A percentile compares a stretch with the other conserved stretches of the same genome.
phyloP scores from a whole-genome alignment of 2,329 filamentous ascomycete genomes.

The Graphilbum ipis-grandicollis region DNA sequence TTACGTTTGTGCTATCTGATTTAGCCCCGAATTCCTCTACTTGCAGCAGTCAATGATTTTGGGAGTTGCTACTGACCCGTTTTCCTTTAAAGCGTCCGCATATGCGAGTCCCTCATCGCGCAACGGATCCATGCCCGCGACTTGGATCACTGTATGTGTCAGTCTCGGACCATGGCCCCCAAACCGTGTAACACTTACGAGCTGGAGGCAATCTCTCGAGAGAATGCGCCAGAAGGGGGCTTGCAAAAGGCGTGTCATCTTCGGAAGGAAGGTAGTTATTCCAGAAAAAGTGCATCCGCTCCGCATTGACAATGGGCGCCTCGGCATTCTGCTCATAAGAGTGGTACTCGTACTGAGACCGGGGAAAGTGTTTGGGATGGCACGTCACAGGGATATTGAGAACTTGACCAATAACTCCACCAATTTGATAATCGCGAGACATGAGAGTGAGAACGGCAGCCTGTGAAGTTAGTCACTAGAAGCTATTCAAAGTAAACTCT shows the following conservation, averaged over 20 bases:
- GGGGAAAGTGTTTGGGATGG: conserved; percentile 6
- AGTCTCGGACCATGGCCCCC: no score
- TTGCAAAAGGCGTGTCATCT: conserved; percentile 3
- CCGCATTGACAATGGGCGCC: conserved; percentile 7
- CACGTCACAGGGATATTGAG: conserved; percentile 10
- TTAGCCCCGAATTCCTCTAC: no score
- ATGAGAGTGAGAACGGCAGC: conserved; percentile 4
- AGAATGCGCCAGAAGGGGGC: conserved; percentile 6
- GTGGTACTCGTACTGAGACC: conserved; percentile 4
- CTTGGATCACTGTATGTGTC: background rate
- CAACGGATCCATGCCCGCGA: conserved; percentile 2
- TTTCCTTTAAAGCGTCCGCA: background rate
- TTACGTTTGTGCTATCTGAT: background rate
- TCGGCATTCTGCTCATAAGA: conserved; percentile 7
- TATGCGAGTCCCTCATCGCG: conserved; percentile 2
- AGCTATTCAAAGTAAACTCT: background rate
- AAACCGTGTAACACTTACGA: conserved; percentile 5
- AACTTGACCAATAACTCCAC: conserved; percentile 8
- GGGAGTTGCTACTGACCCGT: background rate
- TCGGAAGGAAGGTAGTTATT: conserved; percentile 7
- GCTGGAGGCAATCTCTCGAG: conserved; percentile 8
- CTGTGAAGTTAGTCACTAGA: background rate
- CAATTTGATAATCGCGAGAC: conserved; percentile 5
- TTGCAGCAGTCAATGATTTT: no score
- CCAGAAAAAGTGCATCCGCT: conserved; percentile 9